These are phyloP conservation scores for Aureobasidium sp. DNA, from an alignment of 2,329 filamentous ascomycete species.

Conservation along the genomic window DNA sequence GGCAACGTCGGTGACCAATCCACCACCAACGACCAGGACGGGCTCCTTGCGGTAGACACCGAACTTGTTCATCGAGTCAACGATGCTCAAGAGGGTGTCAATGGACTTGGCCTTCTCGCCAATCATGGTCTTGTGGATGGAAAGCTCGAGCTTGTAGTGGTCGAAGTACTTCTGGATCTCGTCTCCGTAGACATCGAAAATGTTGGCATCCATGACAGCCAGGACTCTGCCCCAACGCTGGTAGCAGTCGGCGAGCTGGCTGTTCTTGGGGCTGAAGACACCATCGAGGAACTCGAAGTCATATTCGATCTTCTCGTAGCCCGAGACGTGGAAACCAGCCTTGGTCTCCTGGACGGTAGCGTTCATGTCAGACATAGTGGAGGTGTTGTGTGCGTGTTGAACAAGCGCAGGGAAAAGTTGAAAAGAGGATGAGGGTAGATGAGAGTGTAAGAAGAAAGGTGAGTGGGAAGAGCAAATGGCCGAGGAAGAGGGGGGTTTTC, in stretches of 20 bases:
- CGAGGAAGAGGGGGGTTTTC: constrained; percentile 6
- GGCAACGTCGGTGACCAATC: constrained; percentile 64
- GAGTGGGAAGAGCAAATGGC: background rate
- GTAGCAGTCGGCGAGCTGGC: constrained; percentile 57
- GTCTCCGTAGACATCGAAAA: constrained; percentile 58
- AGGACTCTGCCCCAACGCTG: constrained; percentile 56
- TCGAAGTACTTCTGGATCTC: constrained; percentile 61
- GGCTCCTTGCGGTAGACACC: constrained; percentile 62
- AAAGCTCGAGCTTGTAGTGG: constrained; percentile 53
- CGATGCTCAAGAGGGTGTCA: constrained; percentile 59
- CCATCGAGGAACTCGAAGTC: constrained; percentile 66
- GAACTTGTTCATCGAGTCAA: constrained; percentile 67
- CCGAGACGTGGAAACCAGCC: constrained; percentile 60
- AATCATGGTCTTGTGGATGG: constrained; percentile 64
- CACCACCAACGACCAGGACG: constrained; percentile 58
- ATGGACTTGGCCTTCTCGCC: constrained; percentile 69
- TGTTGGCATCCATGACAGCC: constrained; percentile 63
- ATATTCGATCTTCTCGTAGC: constrained; percentile 69
- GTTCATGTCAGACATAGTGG: constrained; percentile 59
- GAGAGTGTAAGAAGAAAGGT: background rate
- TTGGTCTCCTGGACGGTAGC: constrained; percentile 54
- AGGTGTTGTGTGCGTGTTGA: constrained; percentile 17
- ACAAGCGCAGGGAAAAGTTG: constrained; percentile 10
- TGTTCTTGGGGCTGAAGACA: constrained; percentile 54
- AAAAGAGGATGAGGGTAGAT: constrained; percentile 7